These are phyloP conservation scores for Scutellaria galericulata DNA, from an alignment of 257 asterid genomes.

Conservation along the genomic window DNA sequence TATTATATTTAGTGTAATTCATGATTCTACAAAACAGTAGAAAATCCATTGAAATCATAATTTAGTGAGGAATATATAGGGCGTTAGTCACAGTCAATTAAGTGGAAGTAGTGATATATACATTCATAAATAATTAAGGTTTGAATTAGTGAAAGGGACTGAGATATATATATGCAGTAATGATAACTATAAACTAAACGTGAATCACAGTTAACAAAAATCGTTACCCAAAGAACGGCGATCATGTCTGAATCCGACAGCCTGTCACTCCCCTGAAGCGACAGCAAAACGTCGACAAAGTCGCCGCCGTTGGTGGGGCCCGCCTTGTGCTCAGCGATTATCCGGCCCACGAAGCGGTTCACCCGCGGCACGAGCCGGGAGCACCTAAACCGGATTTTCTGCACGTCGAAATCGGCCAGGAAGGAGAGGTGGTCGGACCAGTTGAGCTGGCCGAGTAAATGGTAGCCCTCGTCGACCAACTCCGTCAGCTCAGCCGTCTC, in stretches of 20 bases:
- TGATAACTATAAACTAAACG: neutral
- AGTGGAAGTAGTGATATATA: too few species aligned
- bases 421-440: slow-evolving; percentile 83
- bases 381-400: slow-evolving; percentile 66
- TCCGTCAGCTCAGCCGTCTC: slow-evolving; percentile 51
- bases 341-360: slow-evolving; percentile 56
- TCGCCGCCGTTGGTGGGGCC: slow-evolving; percentile 30
- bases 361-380: slow-evolving; percentile 69
- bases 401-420: slow-evolving; percentile 64
- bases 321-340: slow-evolving; percentile 54
- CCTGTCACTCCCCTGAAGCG: slow-evolving; percentile 56
- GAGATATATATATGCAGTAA: neutral
- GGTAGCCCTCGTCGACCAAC: slow-evolving; percentile 75
- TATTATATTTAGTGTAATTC: too few species aligned
- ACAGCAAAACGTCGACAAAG: slow-evolving; percentile 70
- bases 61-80: too few species aligned
- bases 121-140: slow-evolving; percentile 34
- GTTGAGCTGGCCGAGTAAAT: slow-evolving; percentile 58
- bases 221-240: slow-evolving; percentile 86
- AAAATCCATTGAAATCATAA: too few species aligned
- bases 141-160: slow-evolving; percentile 44
- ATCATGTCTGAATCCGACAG: slow-evolving; percentile 79
- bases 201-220: neutral
- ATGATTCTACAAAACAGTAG: too few species aligned
- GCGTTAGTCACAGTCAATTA: too few species aligned